Conservation (phyloP, 768 basidiomycete genomes). For the Hemileccinum impolitum region DNA sequence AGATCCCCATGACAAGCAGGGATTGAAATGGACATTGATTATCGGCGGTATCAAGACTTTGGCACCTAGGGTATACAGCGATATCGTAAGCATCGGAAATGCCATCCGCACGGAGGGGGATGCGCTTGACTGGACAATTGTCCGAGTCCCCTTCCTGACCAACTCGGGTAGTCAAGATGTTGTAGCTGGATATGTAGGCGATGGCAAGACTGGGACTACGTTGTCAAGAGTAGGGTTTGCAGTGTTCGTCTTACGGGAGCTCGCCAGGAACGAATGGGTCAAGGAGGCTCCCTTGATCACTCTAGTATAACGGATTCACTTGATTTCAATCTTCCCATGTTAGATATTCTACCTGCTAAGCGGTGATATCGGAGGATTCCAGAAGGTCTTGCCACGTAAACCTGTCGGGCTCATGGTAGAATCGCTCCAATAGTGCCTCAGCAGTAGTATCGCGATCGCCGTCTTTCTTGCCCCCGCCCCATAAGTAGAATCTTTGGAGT, state of each 20-base stretch:
- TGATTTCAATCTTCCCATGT: too few species aligned
- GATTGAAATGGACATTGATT: conserved; percentile 36
- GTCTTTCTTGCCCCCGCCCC: conserved; percentile 36
- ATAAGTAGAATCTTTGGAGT: conserved; percentile 84
- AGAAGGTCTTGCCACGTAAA: conserved; percentile 85
- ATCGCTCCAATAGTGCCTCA: conserved; percentile 55
- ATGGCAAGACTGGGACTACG: conserved; percentile 48
- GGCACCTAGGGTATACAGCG: conserved; percentile 59
- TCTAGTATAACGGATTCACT: background rate
- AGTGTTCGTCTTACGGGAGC: conserved; percentile 54
- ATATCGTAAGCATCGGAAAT: conserved; percentile 63
- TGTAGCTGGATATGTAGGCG: conserved; percentile 66
- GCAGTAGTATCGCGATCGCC: conserved; percentile 1
- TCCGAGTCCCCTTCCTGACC: conserved; percentile 62
- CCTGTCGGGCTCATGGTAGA: conserved; percentile 73
- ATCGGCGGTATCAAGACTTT: conserved; percentile 37
- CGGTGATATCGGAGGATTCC: conserved; percentile 37
- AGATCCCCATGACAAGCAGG: conserved; percentile 59
- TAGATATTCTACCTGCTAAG: conserved; percentile 6
- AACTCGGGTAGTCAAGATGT: conserved; percentile 43
- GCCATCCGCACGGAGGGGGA: conserved; percentile 46
- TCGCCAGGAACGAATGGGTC: conserved; percentile 59
- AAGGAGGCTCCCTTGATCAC: conserved; percentile 37
- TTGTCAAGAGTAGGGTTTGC: conserved; percentile 60
- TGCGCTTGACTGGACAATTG: conserved; percentile 66